Percentiles rank a stretch among this genome's conserved stretches.
Evolutionary conservation across 2,329 filamentous ascomycete genomes (phyloP).

Genomic region (Fusarium pseudograminearum): DNA sequence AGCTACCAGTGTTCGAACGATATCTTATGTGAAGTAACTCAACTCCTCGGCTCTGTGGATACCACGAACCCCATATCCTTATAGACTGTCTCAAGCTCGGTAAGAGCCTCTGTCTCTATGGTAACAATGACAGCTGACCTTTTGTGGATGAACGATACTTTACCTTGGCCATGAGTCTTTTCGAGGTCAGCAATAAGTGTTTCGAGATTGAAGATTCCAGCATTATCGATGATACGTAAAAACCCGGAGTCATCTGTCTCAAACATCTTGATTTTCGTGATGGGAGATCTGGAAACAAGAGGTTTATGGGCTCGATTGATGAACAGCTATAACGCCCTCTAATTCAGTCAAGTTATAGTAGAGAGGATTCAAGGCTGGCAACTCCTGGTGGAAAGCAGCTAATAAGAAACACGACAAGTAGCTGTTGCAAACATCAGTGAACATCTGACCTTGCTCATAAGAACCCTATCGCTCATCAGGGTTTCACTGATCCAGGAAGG

Average conservation of each 20-base stretch:
- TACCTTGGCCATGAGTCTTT: not conserved
- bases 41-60: not conserved
- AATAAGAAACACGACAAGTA: not conserved
- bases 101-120: not conserved
- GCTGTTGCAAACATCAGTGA: not conserved
- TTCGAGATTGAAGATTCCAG: not conserved
- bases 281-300: not conserved
- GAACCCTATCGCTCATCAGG: accelerated
- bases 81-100: not conserved
- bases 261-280: not conserved
- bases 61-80: not conserved
- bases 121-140: not conserved
- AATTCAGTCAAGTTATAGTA: not conserved
- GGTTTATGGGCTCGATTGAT: not conserved
- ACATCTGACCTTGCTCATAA: not conserved
- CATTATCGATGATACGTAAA: not conserved
- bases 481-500: not conserved
- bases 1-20: no score
- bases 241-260: accelerated
- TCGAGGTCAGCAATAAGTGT: not conserved
- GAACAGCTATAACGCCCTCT: not conserved
- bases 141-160: not conserved
- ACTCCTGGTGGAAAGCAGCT: not conserved
- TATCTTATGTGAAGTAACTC: not conserved
- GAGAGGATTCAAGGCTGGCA: not conserved